Conservation (phyloP, 495 filamentous ascomycete genomes). For the Penicillium taxi region DNA sequence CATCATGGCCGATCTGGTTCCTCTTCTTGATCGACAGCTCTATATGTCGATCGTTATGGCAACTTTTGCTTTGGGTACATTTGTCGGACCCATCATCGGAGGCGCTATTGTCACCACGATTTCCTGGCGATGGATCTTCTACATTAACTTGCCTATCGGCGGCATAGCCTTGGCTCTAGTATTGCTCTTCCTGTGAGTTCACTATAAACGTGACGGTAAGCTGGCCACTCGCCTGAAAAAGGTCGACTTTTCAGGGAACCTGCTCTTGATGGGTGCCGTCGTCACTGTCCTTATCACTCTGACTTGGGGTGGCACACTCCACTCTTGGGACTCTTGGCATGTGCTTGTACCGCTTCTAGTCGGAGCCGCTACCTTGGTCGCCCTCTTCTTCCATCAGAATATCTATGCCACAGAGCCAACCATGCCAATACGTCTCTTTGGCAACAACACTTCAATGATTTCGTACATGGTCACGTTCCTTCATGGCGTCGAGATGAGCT, state of each 20-base stretch:
- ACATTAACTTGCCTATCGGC: constrained; percentile 51
- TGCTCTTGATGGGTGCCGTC: constrained; percentile 39
- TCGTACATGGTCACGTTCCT: constrained; percentile 26
- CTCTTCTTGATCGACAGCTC: constrained; percentile 24
- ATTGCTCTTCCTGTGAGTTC: constrained; percentile 38
- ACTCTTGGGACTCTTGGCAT: constrained; percentile 42
- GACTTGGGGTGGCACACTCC: constrained; percentile 46
- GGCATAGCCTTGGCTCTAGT: constrained; percentile 43
- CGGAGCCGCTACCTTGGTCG: constrained; percentile 9
- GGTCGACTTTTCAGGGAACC: constrained; percentile 47
- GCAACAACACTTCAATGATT: neutral
- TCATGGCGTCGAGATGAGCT: constrained; percentile 24
- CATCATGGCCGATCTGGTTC: constrained; percentile 29
- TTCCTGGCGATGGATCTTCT: constrained; percentile 56
- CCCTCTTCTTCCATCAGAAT: constrained; percentile 7
- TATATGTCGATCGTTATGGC: constrained; percentile 17
- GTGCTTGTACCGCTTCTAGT: constrained; percentile 35
- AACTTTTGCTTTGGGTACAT: constrained; percentile 17
- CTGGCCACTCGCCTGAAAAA: constrained; percentile 21
- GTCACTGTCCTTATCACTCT: constrained; percentile 45
- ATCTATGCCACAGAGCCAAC: neutral
- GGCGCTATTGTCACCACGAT: constrained; percentile 20
- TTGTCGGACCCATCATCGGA: constrained; percentile 27
- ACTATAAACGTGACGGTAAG: constrained; percentile 6
- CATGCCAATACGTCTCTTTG: neutral